Evolutionary conservation across 805 yeast genomes (phyloP).

Genomic region (Lipomyces lipofer): DNA sequence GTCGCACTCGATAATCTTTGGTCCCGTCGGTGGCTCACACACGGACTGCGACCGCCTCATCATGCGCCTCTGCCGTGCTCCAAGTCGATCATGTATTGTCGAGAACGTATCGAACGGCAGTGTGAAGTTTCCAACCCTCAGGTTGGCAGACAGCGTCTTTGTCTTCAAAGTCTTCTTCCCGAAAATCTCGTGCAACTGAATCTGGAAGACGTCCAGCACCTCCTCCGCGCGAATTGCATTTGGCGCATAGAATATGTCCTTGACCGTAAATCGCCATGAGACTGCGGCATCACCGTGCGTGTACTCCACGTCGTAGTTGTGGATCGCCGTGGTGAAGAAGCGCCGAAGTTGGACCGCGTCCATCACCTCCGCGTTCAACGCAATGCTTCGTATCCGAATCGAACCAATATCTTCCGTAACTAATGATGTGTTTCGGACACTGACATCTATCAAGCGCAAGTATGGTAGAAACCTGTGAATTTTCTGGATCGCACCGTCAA

Average conservation of each 20-base stretch:
- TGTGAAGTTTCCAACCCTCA: conserved; percentile 24
- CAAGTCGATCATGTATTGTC: conserved; percentile 14
- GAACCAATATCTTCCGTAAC: conserved; percentile 22
- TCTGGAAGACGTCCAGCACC: conserved; percentile 24
- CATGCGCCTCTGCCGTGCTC: not conserved
- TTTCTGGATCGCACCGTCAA: not conserved
- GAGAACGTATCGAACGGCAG: conserved; percentile 25
- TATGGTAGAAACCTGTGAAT: conserved; percentile 15
- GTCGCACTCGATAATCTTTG: not conserved
- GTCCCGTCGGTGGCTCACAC: not conserved
- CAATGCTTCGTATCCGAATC: conserved; percentile 19
- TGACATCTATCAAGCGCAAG: conserved; percentile 15
- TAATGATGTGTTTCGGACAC: conserved; percentile 16
- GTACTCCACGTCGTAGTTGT: not conserved
- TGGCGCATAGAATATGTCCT: conserved; percentile 23
- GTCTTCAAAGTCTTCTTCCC: not conserved
- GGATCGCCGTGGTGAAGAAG: conserved; percentile 4
- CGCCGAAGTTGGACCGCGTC: conserved; percentile 11
- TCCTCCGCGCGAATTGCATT: conserved; percentile 11
- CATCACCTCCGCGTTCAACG: conserved; percentile 12
- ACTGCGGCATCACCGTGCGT: conserved; percentile 5
- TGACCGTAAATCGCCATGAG: conserved; percentile 19
- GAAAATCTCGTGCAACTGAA: conserved; percentile 20
- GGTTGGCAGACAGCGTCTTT: conserved; percentile 8
- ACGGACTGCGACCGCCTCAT: not conserved